Conservation (phyloP, 176 grass and related monocot genomes). For the Thinopyrum elongatum region DNA sequence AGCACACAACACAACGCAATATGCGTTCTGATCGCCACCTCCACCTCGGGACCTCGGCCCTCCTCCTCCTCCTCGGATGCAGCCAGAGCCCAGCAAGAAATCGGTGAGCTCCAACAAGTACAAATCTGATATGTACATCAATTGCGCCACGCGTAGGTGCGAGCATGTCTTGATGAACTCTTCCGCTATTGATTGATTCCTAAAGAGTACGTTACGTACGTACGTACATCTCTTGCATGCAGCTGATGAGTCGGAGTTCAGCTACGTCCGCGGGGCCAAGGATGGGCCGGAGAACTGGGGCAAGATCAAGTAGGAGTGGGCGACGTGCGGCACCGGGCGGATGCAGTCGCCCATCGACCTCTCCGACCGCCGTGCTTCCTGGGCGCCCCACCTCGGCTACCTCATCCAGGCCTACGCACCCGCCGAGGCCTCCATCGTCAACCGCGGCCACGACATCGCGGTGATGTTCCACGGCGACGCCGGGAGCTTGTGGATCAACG, state of each 20-base stretch:
- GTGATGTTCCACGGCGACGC: constrained; percentile 38
- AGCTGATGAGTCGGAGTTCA: constrained; percentile 63
- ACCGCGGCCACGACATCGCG: constrained; percentile 74
- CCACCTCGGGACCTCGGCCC: not conserved
- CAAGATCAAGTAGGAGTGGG: constrained; percentile 53
- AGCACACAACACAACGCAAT: not conserved
- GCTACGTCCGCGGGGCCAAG: constrained; percentile 19
- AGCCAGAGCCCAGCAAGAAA: constrained; percentile 32
- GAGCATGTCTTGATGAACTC: too few species aligned
- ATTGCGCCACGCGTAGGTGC: too few species aligned
- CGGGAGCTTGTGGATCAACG: constrained; percentile 55
- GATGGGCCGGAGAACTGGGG: constrained; percentile 70
- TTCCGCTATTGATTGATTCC: not conserved
- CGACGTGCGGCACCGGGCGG: constrained; percentile 36
- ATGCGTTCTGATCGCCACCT: not conserved
- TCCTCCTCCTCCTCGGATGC: not conserved
- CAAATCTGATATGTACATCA: too few species aligned
- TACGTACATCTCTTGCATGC: not conserved
- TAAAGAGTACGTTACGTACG: not conserved
- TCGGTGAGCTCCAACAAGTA: constrained; percentile 10
- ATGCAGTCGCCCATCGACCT: constrained; percentile 82
- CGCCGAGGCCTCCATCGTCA: constrained; percentile 39
- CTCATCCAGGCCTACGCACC: constrained; percentile 51
- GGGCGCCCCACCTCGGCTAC: constrained; percentile 21
- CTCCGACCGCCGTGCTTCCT: constrained; percentile 18